These are phyloP conservation scores for Phalaenopsis aphrodite DNA, from an alignment of 106 monocot species.

Conservation along the genomic window DNA sequence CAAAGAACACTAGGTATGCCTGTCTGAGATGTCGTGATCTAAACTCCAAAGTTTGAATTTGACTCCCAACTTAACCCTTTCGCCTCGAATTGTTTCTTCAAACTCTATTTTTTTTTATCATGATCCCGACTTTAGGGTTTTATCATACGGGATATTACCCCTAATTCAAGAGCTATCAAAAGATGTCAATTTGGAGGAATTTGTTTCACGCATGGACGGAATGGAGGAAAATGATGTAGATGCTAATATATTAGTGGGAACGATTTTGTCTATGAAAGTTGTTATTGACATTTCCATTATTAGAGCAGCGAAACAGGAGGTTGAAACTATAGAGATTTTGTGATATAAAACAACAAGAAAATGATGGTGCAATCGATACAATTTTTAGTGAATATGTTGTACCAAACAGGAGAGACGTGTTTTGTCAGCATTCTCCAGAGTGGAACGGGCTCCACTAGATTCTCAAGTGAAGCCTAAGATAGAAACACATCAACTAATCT, in stretches of 20 bases:
- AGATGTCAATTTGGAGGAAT: slow-evolving; percentile 5
- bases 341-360: too few relatives aligned
- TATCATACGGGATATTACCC: background rate
- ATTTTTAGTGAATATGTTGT: too few relatives aligned
- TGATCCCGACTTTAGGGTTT: background rate
- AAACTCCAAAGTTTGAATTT: slow-evolving; percentile 12
- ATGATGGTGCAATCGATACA: too few relatives aligned
- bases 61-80: background rate
- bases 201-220: slow-evolving; percentile 9
- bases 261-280: slow-evolving; percentile 25
- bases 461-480: too few relatives aligned
- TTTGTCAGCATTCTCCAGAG: too few relatives aligned
- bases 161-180: background rate
- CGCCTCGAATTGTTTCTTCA: background rate
- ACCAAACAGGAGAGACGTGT: too few relatives aligned
- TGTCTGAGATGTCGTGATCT: slow-evolving; percentile 12
- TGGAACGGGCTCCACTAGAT: too few relatives aligned
- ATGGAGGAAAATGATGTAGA: slow-evolving; percentile 13
- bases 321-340: too few relatives aligned
- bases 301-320: too few relatives aligned
- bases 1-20: slow-evolving; percentile 16
- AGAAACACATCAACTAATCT: too few relatives aligned
- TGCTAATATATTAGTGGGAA: background rate
- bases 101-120: background rate
- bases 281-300: too few relatives aligned